Evolutionary conservation across 176 grass and related monocot species (phyloP).

Genomic region (Calamus simplicifolius): DNA sequence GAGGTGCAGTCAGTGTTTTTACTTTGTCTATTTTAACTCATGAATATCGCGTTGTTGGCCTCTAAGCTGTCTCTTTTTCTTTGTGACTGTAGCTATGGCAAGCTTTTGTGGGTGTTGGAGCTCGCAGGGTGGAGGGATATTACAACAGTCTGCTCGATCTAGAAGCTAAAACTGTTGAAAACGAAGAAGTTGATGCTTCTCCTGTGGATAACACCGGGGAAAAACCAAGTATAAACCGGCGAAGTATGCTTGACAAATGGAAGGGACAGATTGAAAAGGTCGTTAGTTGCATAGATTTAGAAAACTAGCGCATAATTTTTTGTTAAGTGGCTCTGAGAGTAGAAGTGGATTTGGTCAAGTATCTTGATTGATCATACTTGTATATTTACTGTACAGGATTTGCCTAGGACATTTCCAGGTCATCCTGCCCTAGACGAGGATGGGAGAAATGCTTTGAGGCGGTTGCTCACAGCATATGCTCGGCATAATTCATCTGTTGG

Average conservation of each 20-base stretch:
- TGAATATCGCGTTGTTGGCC: not conserved
- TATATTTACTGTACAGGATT: not conserved
- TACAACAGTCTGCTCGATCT: conserved; percentile 7
- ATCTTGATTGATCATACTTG: too few species aligned
- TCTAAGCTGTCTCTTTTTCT: not conserved
- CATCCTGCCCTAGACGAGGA: conserved; percentile 18
- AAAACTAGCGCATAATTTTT: too few species aligned
- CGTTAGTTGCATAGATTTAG: not conserved
- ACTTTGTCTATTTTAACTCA: not conserved
- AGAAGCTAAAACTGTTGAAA: conserved; percentile 1
- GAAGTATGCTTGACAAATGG: conserved; percentile 5
- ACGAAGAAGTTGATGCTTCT: conserved; percentile 3
- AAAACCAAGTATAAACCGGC: not conserved
- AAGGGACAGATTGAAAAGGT: conserved; percentile 18
- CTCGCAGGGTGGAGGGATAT: conserved; percentile 12
- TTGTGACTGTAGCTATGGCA: conserved; percentile 18
- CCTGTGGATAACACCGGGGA: not conserved
- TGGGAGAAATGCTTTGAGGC: conserved; percentile 23
- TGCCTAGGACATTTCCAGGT: conserved; percentile 18
- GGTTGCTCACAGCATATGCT: conserved; percentile 11
- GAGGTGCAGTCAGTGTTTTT: conserved; percentile 39
- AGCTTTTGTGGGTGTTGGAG: conserved; percentile 21
- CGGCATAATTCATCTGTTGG: conserved; percentile 23
- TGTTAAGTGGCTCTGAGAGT: too few species aligned
- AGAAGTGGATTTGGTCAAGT: too few species aligned